Evolutionary conservation across 176 grass and related monocot species (phyloP).

Genomic region (Raddia distichophylla): DNA sequence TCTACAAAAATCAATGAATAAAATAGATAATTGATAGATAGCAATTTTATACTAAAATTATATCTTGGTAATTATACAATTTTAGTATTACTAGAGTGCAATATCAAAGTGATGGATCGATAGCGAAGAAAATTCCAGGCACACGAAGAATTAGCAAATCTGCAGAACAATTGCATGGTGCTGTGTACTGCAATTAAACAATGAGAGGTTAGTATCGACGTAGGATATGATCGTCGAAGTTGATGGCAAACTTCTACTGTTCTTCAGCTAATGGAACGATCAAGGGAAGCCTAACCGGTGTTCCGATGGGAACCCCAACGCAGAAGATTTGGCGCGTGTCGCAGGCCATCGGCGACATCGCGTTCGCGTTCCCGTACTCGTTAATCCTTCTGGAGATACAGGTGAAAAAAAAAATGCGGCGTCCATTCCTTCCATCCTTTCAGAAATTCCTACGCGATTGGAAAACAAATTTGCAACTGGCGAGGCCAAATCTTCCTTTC

Average conservation of each 20-base stretch:
- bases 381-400: constrained; percentile 73
- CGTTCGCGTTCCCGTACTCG: constrained; percentile 67
- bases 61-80: too few species aligned
- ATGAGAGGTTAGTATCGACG: not conserved
- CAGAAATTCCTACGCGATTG: not conserved
- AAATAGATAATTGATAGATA: too few species aligned
- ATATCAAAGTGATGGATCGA: too few species aligned
- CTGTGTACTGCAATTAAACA: not conserved
- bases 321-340: constrained; percentile 73
- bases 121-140: too few species aligned
- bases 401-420: constrained; percentile 21
- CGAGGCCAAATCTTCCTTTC: too few species aligned
- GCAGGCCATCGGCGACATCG: constrained; percentile 69
- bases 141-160: too few species aligned
- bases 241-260: constrained; percentile 14
- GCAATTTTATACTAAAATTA: too few species aligned
- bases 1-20: too few species aligned
- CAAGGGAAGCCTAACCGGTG: constrained; percentile 65
- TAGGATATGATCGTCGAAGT: not conserved
- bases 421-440: not conserved
- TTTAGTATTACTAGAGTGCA: too few species aligned
- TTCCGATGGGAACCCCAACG: constrained; percentile 24
- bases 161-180: too few species aligned
- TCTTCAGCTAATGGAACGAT: constrained; percentile 65
- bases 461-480: not conserved